phyloP scores from a whole-genome alignment of 345 rosid species.

The Barbarea vulgaris region DNA sequence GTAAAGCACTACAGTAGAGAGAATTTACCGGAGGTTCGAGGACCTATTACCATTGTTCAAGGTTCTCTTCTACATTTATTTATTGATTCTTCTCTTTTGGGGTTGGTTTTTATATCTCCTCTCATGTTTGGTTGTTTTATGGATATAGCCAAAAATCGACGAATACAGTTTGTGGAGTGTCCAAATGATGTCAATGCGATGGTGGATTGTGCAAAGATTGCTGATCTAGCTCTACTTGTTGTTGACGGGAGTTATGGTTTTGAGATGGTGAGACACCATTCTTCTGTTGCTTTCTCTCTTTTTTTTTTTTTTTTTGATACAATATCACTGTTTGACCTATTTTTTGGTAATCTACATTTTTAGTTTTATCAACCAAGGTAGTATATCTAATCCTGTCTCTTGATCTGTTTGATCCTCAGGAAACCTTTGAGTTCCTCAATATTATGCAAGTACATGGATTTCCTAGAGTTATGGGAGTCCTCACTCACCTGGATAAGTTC shows the following conservation, averaged over 20 bases:
- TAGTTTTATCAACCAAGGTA: background rate
- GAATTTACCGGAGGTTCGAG: conserved; percentile 83
- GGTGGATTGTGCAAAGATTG: conserved; percentile 91
- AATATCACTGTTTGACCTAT: background rate
- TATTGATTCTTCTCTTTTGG: background rate
- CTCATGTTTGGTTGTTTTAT: conserved; percentile 34
- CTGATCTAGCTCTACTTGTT: conserved; percentile 88
- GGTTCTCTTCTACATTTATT: conserved; percentile 49
- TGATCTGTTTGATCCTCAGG: conserved; percentile 51
- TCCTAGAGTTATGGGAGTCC: conserved; percentile 94
- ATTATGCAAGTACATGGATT: conserved; percentile 95
- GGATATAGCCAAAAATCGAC: conserved; percentile 64
- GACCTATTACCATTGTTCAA: conserved; percentile 85
- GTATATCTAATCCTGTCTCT: background rate
- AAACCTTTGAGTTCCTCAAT: conserved; percentile 94
- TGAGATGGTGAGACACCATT: conserved; percentile 71
- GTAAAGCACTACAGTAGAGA: conserved; percentile 79
- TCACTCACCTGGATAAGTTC: conserved; percentile 94
- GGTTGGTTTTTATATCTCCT: conserved; percentile 17
- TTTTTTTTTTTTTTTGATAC: background rate
- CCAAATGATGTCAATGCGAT: conserved; percentile 97
- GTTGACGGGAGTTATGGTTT: conserved; percentile 96
- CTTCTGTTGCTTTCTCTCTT: background rate
- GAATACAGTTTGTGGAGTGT: conserved; percentile 94
- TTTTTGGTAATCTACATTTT: background rate